A percentile compares a stretch with the other conserved stretches of the same genome.
These are phyloP conservation scores for Fusarium gaditjirri DNA, from an alignment of 2,329 filamentous ascomycete species.

Conservation along the genomic window DNA sequence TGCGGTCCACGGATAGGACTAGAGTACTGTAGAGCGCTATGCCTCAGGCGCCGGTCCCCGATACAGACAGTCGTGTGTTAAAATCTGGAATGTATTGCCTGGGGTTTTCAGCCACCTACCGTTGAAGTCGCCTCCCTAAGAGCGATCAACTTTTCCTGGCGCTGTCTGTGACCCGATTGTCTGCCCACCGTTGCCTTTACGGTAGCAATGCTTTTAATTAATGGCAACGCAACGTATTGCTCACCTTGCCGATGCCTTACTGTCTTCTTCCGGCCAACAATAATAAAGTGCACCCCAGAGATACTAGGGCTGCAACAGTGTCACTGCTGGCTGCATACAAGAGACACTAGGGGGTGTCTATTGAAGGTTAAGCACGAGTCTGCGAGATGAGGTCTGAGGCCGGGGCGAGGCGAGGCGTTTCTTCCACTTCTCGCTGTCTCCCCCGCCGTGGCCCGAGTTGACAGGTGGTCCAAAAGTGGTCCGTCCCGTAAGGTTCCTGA, in stretches of 20 bases:
- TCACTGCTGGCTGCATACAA: slow-evolving; percentile 24
- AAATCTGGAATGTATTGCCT: slow-evolving; percentile 30
- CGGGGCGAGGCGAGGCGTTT: slow-evolving; percentile 41
- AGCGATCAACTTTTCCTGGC: slow-evolving; percentile 22
- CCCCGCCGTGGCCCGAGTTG: slow-evolving; percentile 45
- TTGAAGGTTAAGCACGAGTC: slow-evolving; percentile 26
- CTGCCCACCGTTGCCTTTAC: slow-evolving; percentile 26
- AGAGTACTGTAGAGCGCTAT: background rate
- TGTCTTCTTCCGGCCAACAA: slow-evolving; percentile 32
- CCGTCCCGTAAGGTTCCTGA: slow-evolving; percentile 41
- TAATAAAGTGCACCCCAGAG: slow-evolving; percentile 18
- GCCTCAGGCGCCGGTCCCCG: background rate
- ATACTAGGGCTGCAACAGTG: slow-evolving; percentile 32
- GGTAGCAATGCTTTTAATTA: slow-evolving; percentile 29
- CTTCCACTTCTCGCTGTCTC: slow-evolving; percentile 26
- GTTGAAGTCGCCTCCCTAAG: slow-evolving; percentile 19
- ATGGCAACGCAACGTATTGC: background rate
- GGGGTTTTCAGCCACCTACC: slow-evolving; percentile 21
- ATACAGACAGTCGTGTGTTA: slow-evolving; percentile 19
- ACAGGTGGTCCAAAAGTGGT: slow-evolving; percentile 43
- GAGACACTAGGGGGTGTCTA: slow-evolving; percentile 37
- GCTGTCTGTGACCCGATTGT: slow-evolving; percentile 29
- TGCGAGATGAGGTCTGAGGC: slow-evolving; percentile 29
- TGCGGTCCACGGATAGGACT: slow-evolving; percentile 16
- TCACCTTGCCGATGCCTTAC: slow-evolving; percentile 17